Base-by-base conservation (phyloP, 352 stramenopile species). In the Phytophthora palmivora region DNA sequence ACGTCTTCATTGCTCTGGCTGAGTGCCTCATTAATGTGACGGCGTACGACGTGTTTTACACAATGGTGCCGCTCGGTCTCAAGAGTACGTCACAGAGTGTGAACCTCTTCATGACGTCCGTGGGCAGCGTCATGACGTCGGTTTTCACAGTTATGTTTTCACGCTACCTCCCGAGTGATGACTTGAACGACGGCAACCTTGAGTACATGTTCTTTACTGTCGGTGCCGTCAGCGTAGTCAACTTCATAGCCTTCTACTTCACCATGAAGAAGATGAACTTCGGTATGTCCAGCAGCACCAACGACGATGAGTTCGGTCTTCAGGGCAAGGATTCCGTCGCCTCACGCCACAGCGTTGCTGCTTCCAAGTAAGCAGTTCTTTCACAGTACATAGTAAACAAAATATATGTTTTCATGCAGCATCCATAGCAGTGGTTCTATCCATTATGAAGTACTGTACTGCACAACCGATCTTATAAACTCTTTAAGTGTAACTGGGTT, bases 161-260 rank as follows among this genome's bases (percentile, higher is more conserved):
- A 33, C 68, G 62, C 46, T 84, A 87, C 66, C 45, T 89, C 8
- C 50, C 55, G 33, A 63, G 58, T 11, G 62, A 89, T 67, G 46
- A 88, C 68, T 54, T 90, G 48, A 90, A 90, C 67, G 63, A 86
- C 2, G 70, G 71, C 58, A 56, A 88, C 65, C 57, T 90, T 28
- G 81, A 90, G 75, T 88, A 88, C 67, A 85, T 90, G 76, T 86
- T 87, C 63, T 90, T 85, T 65, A 71, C 67, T 1, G 67, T 88
- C 36, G 79, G 72, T 11, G 56, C 38, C 18, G 58, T 87, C 26
- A 79, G 70, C 19, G 26, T 84, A n/a, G 57, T 87, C 34, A 90
- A 87, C 68, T 59, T 86, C 54, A 21, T 84, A 37, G 63, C 65
- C 15, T 90, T 82, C 60, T 56, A 81, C 12, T 34, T 68, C 30